These are phyloP conservation scores for Durio zibethinus DNA, from an alignment of 345 rosid species.

Conservation along the genomic window DNA sequence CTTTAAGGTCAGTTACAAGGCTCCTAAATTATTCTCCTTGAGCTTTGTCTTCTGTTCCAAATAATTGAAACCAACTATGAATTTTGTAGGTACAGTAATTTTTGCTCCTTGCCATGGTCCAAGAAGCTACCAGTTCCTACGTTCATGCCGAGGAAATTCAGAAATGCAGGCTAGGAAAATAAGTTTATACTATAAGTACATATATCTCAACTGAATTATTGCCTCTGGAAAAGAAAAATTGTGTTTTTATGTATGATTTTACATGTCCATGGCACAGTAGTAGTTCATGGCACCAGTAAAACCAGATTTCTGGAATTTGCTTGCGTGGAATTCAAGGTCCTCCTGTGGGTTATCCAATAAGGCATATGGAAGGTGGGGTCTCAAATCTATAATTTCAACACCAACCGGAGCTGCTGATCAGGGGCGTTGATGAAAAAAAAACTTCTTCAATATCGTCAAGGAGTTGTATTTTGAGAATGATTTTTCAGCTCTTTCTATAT, in stretches of 20 bases:
- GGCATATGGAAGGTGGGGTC: conserved; percentile 27
- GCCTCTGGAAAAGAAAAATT: neutral
- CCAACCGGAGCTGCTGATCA: conserved; percentile 25
- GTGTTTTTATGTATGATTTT: neutral
- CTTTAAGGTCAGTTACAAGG: neutral
- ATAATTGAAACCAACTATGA: neutral
- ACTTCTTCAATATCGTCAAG: conserved; percentile 29
- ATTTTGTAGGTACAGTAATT: neutral
- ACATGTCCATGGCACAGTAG: conserved; percentile 26
- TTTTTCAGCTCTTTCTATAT: conserved; percentile 25
- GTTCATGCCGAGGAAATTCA: neutral
- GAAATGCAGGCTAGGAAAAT: neutral
- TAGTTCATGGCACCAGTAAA: conserved; percentile 35
- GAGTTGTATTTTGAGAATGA: conserved; percentile 20
- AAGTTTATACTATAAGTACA: too few relatives aligned
- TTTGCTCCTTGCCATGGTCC: neutral
- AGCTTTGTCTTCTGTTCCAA: neutral
- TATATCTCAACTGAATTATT: too few relatives aligned
- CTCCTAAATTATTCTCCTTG: neutral
- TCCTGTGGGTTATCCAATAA: conserved; percentile 27
- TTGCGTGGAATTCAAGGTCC: conserved; percentile 28
- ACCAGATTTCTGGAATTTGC: conserved; percentile 27
- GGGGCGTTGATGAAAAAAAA: conserved; percentile 24
- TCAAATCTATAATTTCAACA: conserved; percentile 27
- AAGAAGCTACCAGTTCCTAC: neutral